Percentiles rank a stretch among this genome's conserved stretches.
These are phyloP conservation scores for Eucalyptus lansdowneana DNA, from an alignment of 345 rosid species.

Conservation along the genomic window DNA sequence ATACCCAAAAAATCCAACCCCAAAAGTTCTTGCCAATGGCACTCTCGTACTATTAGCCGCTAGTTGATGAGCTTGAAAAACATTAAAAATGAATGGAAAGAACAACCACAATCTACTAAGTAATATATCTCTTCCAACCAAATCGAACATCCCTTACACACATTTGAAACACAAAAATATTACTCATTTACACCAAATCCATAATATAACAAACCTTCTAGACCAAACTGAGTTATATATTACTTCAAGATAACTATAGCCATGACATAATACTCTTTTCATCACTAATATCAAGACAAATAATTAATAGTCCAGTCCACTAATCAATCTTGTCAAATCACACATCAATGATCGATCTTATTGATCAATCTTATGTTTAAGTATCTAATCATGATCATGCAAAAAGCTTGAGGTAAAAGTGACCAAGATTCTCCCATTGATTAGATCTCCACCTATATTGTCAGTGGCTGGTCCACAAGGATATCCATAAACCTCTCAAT, in stretches of 20 bases:
- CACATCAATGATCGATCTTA: background rate
- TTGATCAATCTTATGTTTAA: background rate
- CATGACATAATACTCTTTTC: background rate
- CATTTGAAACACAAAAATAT: background rate
- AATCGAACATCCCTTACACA: background rate
- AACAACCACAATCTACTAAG: background rate
- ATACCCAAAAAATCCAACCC: background rate
- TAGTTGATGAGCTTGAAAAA: background rate
- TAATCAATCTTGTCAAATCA: background rate
- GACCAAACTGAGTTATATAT: background rate
- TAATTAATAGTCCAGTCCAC: background rate
- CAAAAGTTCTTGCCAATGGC: background rate
- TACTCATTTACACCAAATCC: background rate
- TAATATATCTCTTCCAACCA: background rate
- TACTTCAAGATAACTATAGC: background rate
- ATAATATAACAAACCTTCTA: background rate
- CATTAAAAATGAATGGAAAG: background rate
- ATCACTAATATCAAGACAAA: background rate
- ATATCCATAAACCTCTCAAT: background rate
- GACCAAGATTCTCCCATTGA: background rate
- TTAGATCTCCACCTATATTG: background rate
- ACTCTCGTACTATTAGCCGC: background rate
- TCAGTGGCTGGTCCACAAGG: rapidly evolving
- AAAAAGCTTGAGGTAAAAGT: background rate
- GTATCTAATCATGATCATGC: background rate